Conservation (phyloP, 2,329 filamentous ascomycete species). For the Tothia fuscella region DNA sequence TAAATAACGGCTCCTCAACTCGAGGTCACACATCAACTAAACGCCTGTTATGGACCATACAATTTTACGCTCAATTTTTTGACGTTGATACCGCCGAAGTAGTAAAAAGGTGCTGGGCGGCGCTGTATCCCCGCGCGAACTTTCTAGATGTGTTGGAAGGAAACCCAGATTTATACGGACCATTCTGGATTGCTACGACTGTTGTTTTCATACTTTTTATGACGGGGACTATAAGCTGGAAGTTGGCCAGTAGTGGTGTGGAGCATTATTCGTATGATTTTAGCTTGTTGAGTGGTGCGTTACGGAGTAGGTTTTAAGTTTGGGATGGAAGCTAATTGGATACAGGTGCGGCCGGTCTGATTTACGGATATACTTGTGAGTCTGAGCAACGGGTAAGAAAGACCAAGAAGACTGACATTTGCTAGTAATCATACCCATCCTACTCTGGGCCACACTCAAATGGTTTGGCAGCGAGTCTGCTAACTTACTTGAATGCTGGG, state of each 20-base stretch:
- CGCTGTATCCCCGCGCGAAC: conserved; percentile 83
- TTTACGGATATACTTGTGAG: conserved; percentile 77
- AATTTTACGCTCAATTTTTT: conserved; percentile 96
- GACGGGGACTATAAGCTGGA: conserved; percentile 89
- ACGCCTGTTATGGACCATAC: conserved; percentile 81
- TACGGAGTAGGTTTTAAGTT: too few relatives aligned
- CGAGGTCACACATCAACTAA: conserved; percentile 36
- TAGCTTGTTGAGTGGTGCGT: conserved; percentile 71
- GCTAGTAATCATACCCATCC: conserved; percentile 62
- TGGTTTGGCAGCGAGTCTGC: conserved; percentile 94
- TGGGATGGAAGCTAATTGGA: too few relatives aligned
- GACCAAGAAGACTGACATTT: background rate
- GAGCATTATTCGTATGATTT: conserved; percentile 86
- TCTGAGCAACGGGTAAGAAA: background rate
- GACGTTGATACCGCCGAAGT: conserved; percentile 93
- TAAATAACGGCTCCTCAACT: conserved; percentile 19
- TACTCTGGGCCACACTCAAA: conserved; percentile 74
- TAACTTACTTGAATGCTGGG: conserved; percentile 89
- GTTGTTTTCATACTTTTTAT: conserved; percentile 92
- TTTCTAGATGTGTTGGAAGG: conserved; percentile 96
- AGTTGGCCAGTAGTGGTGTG: conserved; percentile 56
- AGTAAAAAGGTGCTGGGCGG: conserved; percentile 70
- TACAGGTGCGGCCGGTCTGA: conserved; percentile 81
- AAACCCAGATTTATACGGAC: conserved; percentile 92
- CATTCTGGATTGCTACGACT: conserved; percentile 97